Evolutionary conservation across 2,329 filamentous ascomycete species (phyloP).

Genomic region (Ophiocordyceps camponoti-rufipedis): DNA sequence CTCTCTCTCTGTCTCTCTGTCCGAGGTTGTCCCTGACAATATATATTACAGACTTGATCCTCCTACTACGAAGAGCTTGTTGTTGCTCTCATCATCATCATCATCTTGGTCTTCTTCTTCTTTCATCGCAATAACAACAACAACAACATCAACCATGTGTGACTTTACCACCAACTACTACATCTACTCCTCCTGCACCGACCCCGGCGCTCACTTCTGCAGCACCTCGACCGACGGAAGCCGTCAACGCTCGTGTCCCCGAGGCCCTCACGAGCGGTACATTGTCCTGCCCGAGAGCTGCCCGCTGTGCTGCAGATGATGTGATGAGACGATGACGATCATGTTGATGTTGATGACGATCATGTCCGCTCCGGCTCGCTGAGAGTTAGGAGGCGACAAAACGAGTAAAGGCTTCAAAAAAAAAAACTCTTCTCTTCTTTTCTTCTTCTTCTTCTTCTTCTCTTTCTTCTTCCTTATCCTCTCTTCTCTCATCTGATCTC

Average conservation of each 20-base stretch:
- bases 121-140: neutral
- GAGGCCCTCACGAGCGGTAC: conserved; percentile 54
- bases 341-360: neutral
- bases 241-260: conserved; percentile 37
- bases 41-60: no score
- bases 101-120: neutral
- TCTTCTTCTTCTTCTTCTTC: neutral
- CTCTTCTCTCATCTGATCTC: no score
- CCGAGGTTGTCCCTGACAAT: no score
- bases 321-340: neutral
- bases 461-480: no score
- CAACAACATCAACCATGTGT: conserved; percentile 25
- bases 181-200: conserved; percentile 52
- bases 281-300: conserved; percentile 50
- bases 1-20: no score
- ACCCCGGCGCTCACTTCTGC: conserved; percentile 55
- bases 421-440: neutral
- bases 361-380: no score
- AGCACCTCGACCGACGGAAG: conserved; percentile 49
- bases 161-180: conserved; percentile 61
- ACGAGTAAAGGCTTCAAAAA: neutral
- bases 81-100: no score
- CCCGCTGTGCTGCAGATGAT: conserved; percentile 22
- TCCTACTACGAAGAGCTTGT: no score
- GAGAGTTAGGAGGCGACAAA: no score